Base-by-base conservation (phyloP, 1,284 basidiomycete genomes). In the Trametes versicolor region DNA sequence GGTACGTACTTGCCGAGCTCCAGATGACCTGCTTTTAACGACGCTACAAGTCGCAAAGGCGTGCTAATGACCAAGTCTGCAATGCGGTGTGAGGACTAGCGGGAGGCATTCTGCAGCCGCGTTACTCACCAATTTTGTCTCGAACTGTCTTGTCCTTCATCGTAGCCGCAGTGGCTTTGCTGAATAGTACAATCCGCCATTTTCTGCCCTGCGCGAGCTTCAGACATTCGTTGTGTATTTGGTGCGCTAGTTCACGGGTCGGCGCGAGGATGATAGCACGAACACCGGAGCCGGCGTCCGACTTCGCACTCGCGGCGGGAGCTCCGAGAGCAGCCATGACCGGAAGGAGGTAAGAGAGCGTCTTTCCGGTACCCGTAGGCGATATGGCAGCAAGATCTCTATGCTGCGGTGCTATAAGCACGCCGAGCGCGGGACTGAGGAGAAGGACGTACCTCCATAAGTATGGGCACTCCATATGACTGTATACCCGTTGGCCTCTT, bases 301-400 rank as follows among this genome's bases (percentile, higher is more conserved):
- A 73, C 60, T 84, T 83, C 25, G 79, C 76, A 66, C 81, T 82
- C 23, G 87, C 80, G 6, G 83, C 79, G 1, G 95, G 95, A 21
- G 85, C 77, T n/a, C 79, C 80, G 0, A 97, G 82, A 2, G 83
- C 79, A 2, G 91, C 81, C 65, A 98, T 85, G 29, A 95, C 84
- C 0, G 96, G 96, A 12, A 97, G 79, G 25, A 97, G 83, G 78
- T 97, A 98, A 0, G 95, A 88, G 5, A 98, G 82, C 0, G 96
- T 98, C 81, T 98, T 98, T 63, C 96, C 96, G 5, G 94, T 96
- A 60, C 96, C 96, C 0, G 96, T 98, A 0, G 96, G 96, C 0
- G 97, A 97, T 32, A 98, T 92, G 27, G 95, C 96, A 67, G 94
- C 89, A 23, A 97, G 83, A 77, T 98, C 95, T 62, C 93, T 87